These are phyloP conservation scores for Jasminum sambac DNA, from an alignment of 257 asterid species.

Conservation along the genomic window DNA sequence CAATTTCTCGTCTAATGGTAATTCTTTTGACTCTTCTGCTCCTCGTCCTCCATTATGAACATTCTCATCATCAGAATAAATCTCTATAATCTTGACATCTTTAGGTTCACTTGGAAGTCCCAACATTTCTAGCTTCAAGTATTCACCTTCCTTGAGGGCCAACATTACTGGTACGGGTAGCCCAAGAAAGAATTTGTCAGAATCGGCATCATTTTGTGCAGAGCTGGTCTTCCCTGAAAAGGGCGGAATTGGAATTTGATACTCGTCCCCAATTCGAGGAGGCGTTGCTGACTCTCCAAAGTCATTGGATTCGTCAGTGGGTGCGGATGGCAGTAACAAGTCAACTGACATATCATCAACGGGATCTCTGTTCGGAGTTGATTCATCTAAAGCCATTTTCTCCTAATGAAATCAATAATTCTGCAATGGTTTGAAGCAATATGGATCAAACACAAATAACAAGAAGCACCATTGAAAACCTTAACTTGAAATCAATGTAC, in stretches of 20 bases:
- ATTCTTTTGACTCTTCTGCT: slow-evolving; percentile 22
- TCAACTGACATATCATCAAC: slow-evolving; percentile 27
- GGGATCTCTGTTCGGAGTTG: slow-evolving; percentile 28
- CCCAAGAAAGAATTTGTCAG: slow-evolving; percentile 30
- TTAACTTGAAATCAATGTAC: not conserved
- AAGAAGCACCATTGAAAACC: not conserved
- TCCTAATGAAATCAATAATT: slow-evolving; percentile 10
- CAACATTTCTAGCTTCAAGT: slow-evolving; percentile 15
- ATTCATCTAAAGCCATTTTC: slow-evolving; percentile 32
- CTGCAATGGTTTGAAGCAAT: slow-evolving; percentile 1
- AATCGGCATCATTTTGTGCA: slow-evolving; percentile 17
- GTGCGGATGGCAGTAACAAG: slow-evolving; percentile 23
- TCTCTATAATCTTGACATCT: slow-evolving; percentile 8
- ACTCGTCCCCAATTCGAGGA: slow-evolving; percentile 64
- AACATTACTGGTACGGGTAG: slow-evolving; percentile 42
- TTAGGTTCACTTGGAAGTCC: slow-evolving; percentile 13
- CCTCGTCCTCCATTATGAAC: slow-evolving; percentile 23
- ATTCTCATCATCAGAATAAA: slow-evolving; percentile 25
- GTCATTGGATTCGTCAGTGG: slow-evolving; percentile 24
- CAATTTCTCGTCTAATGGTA: slow-evolving; percentile 21
- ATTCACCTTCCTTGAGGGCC: slow-evolving; percentile 24
- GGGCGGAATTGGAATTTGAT: slow-evolving; percentile 60
- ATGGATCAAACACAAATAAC: slow-evolving; percentile 3
- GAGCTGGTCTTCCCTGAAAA: slow-evolving; percentile 16
- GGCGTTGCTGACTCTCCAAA: slow-evolving; percentile 45